Evolutionary conservation across 306 rosid species (phyloP).

Genomic region (Amphicarpaea edgeworthii): DNA sequence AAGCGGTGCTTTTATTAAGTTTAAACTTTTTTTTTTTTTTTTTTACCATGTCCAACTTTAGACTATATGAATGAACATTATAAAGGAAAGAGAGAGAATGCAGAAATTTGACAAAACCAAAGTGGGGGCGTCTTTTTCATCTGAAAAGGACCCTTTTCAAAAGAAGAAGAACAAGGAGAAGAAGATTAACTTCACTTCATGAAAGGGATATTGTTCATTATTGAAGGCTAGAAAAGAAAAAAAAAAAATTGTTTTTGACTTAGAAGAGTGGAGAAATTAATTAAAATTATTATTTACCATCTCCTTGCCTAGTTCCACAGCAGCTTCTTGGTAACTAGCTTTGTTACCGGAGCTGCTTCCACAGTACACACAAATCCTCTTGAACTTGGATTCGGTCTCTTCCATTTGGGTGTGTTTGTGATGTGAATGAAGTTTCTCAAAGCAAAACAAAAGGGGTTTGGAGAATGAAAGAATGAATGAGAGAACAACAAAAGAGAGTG

Average conservation of each 20-base stretch:
- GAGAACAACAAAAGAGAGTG: constrained; percentile 18
- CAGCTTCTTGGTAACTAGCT: constrained; percentile 93
- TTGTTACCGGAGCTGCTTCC: constrained; percentile 99
- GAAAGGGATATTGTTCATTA: constrained; percentile 10
- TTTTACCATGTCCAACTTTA: neutral
- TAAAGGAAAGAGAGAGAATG: neutral
- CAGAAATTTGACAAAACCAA: neutral
- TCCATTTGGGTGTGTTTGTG: constrained; percentile 56
- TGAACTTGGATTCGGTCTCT: constrained; percentile 81
- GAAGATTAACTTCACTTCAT: neutral
- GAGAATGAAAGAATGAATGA: neutral
- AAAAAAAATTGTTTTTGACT: neutral
- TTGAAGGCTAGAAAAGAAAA: neutral
- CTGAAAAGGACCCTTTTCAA: neutral
- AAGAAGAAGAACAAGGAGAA: neutral
- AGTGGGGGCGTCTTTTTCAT: neutral
- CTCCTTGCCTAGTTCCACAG: constrained; percentile 87
- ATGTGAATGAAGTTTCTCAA: neutral
- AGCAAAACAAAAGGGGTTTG: neutral
- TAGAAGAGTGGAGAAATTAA: neutral
- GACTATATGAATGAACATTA: neutral
- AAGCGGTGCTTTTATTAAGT: neutral
- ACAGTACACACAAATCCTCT: constrained; percentile 94
- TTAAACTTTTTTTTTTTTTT: neutral
- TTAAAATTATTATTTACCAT: constrained; percentile 63